Base-by-base conservation (phyloP, 352 stramenopile genomes). In the Globisporangium echinulatum region DNA sequence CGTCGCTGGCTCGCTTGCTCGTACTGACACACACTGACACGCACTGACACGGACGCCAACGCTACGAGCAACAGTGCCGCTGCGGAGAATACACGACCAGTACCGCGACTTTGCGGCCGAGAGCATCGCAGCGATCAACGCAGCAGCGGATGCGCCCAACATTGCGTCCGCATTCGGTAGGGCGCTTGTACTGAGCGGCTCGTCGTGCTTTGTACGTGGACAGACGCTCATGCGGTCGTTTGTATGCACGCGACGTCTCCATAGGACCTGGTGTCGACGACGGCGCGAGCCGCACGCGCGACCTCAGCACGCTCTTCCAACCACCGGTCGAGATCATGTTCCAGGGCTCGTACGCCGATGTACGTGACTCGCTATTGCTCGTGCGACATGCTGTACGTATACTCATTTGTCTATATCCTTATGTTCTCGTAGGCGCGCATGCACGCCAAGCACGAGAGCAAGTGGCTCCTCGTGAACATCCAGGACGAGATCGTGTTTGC, bases 381-480 rank as follows among this genome's bases (percentile, higher is more conserved):
- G 44, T 17, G 44, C 37, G 43, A 43, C 25, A 3, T 33, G 25
- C 2, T 33, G 25, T 33, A 33, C 25, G 25, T 33, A 33, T 33
- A 3, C 25, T 33, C 25, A 33, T 33, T 33, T 33, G 25, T 33
- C 25, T 33, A 33, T 33, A 33, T 33, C 1, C 25, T 33, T 33
- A 33, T 33, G 25, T 33, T 33, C 25, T 33, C 25, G 25, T 33
- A 89, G 79, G 80, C 80, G 44, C 80, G 80, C 33, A 72, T 71
- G 40, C 73, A 76, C 25, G 92, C 92, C 42, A 97, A 92, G 60
- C 91, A 89, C 49, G 80, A 87, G 38, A 66, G 77, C 55, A 92
- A 97, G 56, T 98, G 90, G 89, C 75, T 98, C 11, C 68, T 98
- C 38, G 93, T 98, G 37, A 98, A 98, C 75, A 87, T 98, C 43